phyloP scores from a whole-genome alignment of 225 moss, liverwort and hornwort species.

The Sphagnum tenellum region DNA sequence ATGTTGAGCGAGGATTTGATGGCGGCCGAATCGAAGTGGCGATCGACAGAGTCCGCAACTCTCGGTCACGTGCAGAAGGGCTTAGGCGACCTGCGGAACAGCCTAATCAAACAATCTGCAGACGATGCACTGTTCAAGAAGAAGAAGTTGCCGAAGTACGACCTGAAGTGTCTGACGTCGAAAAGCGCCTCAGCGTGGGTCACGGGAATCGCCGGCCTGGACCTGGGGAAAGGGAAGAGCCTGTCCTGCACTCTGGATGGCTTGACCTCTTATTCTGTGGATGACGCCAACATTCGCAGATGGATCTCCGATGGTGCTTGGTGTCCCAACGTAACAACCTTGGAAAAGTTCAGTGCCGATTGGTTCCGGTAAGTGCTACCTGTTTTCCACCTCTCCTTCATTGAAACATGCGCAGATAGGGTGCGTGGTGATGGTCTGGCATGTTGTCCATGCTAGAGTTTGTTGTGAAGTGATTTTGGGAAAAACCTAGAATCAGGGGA shows the following conservation, averaged over 20 bases:
- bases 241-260: slow-evolving; percentile 12
- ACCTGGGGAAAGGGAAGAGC: slow-evolving; percentile 8
- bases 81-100: neutral
- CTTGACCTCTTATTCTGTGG: slow-evolving; percentile 11
- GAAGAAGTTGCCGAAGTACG: neutral
- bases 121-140: slow-evolving; percentile 7
- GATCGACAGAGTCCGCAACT: neutral
- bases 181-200: slow-evolving; percentile 7
- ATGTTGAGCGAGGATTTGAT: slow-evolving; percentile 2
- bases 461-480: no score
- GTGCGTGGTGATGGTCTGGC: no score
- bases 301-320: slow-evolving; percentile 8
- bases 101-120: neutral
- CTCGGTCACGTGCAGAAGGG: neutral
- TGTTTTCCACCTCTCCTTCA: no score
- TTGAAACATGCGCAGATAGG: no score
- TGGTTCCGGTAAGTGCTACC: no score
- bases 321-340: neutral
- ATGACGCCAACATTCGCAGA: slow-evolving; percentile 1
- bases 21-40: slow-evolving; percentile 3
- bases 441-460: neutral
- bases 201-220: slow-evolving; percentile 5
- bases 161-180: neutral
- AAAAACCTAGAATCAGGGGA: no score
- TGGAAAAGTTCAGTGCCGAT: neutral